Base-by-base conservation (phyloP, 2,329 filamentous ascomycete genomes). In the Phialophora verrucosa region DNA sequence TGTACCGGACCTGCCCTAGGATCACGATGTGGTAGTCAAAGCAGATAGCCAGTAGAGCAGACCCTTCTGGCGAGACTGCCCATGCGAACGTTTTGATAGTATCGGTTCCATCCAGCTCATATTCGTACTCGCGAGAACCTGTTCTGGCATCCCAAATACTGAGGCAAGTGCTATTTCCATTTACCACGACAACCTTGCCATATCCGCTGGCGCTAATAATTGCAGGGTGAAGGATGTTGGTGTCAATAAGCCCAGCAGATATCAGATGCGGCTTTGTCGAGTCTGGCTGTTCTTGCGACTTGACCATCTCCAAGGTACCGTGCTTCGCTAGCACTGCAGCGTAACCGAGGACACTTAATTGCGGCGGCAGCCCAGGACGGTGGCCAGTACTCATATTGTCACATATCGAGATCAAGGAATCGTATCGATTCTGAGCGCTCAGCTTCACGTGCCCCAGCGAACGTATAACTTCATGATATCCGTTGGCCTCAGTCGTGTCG, bases 81-180 rank as follows among this genome's bases (percentile, higher is more conserved):
- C 94, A 97, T 76, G 97, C 93, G 12, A 97, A 85, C 76, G 97
- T 93, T 69, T 90, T 88, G 49, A 97, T 92, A 5, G 84, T 85
- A 72, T 95, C 90, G 66, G 90, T 85, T 12, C 84, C 83, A 70
- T 90, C 85, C 70, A 93, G 95, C 32, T 87, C 84, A 73, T 94
- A 87, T 68, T 91, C 86, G 74, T 91, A 93, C 76, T 97, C 93
- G 5, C 97, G 83, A 69, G 92, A 89, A 1, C 89, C 89, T 63
- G 90, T 91, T 69, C 90, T 87, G 11, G 92, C 91, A 74, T 97
- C 93, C 94, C 93, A 97, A 58, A 97, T 96, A 0, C 91, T 96
- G 58, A 97, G 80, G 49, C 88, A 87, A 0, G 90, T 92, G 69
- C 89, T 87, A 14, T 85, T 83, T 2, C 86, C 83, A 75, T 96